Evolutionary conservation across 306 rosid species (phyloP), one percentile per base, ranked within the genome.

Genomic region (Astragalus membranaceus): DNA sequence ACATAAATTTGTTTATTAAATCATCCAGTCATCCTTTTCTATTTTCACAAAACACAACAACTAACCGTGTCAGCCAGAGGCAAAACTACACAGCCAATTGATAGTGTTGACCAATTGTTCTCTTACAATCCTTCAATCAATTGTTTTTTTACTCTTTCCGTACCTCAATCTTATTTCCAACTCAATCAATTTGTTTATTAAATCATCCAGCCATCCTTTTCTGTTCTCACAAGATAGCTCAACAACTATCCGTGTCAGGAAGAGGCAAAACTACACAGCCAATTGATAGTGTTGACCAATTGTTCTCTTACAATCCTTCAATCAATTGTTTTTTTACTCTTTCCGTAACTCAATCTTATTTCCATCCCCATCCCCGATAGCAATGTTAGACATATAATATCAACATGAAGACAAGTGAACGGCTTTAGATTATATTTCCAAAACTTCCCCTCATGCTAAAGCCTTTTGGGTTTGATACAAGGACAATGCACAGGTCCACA

Each of bases 1-100:
- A 74, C 67, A 69, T 26, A 59, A 12, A 35, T 52, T 32, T 17
- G 37, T 7, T 39, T 63, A 46, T 41, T 50, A 12, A 29, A 65
- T 48, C 55, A 65, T 65, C 75, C 52, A 54, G 49, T 60, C 33
- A 67, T 75, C 13, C 62, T 64, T 51, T 55, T 42, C 36, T 66
- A 2, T 20, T 20, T 20, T 20, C 23, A 20, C 43, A 67, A 30
- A 7, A 63, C 29, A 46, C 12, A 50, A 39, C 32, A 50, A 39
- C 32, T 49, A 65, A 72, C 69, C 74, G 65, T 55, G 35, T 47
- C 26, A 32, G 16, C 55, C 61, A 72, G 30, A 26, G 30, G 30
- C 30, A 55, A 41, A 26, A 26, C 62, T 14, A 15, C 35, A 62
- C 8, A 11, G 11, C 5, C 44, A 55, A 50, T 15, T 11, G 17